A percentile compares a stretch with the other conserved stretches of the same genome.
phyloP scores from a whole-genome alignment of 1,284 basidiomycete genomes.

The Mycosarcoma mackinlayi region DNA sequence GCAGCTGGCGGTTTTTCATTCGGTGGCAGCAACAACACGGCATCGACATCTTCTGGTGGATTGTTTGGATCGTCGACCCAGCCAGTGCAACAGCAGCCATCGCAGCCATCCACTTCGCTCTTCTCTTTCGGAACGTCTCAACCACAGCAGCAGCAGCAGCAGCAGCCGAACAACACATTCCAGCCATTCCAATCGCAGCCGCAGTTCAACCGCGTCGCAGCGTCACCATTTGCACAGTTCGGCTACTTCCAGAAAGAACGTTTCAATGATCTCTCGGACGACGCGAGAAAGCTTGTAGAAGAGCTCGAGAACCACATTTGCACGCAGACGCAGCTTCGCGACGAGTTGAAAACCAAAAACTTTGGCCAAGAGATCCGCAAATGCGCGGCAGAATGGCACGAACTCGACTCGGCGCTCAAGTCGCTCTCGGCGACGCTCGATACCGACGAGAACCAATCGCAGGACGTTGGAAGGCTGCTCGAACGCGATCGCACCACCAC shows the following conservation, averaged over 20 bases:
- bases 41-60: slow-evolving; percentile 21
- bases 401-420: slow-evolving; percentile 55
- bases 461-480: slow-evolving; percentile 40
- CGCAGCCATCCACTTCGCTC: slow-evolving; percentile 17
- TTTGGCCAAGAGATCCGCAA: slow-evolving; percentile 53
- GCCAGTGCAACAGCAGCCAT: slow-evolving; percentile 20
- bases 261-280: slow-evolving; percentile 66
- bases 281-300: slow-evolving; percentile 57
- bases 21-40: slow-evolving; percentile 20
- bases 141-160: slow-evolving; percentile 25
- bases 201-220: slow-evolving; percentile 17
- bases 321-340: slow-evolving; percentile 49
- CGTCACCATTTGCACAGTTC: slow-evolving; percentile 54
- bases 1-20: slow-evolving; percentile 43
- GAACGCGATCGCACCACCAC: slow-evolving; percentile 61
- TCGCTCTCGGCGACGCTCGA: slow-evolving; percentile 56
- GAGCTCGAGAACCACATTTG: slow-evolving; percentile 60
- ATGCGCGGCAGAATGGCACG: slow-evolving; percentile 54
- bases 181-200: slow-evolving; percentile 21
- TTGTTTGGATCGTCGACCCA: slow-evolving; percentile 24
- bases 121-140: slow-evolving; percentile 21
- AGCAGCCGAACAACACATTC: slow-evolving; percentile 13
- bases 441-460: slow-evolving; percentile 42
- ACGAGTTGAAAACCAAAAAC: slow-evolving; percentile 55
- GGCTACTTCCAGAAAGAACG: slow-evolving; percentile 63